phyloP scores from a whole-genome alignment of 169 alveolate genomes.

The Fabrea salina region DNA sequence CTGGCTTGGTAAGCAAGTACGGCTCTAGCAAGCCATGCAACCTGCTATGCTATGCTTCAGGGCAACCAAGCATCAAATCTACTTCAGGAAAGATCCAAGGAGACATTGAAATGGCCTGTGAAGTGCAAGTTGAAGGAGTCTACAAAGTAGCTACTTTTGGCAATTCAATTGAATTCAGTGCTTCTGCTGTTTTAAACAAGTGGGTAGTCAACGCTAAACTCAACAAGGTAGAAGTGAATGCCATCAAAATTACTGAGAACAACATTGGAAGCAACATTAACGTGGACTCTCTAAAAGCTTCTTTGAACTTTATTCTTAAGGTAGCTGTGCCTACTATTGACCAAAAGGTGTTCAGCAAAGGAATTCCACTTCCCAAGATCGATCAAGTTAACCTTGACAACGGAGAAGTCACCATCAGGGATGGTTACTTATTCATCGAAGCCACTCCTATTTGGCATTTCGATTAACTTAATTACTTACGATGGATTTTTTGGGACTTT shows the following conservation, averaged over 20 bases:
- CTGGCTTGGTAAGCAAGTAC: neutral
- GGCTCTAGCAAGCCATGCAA: neutral
- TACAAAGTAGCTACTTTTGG: neutral
- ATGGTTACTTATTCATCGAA: neutral
- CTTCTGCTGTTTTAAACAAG: neutral
- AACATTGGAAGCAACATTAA: neutral
- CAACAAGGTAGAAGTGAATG: neutral
- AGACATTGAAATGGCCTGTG: neutral
- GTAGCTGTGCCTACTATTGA: neutral
- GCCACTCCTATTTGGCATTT: neutral
- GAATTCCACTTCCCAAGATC: neutral
- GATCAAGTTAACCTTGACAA: neutral
- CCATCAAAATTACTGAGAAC: neutral
- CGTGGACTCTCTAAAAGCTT: neutral
- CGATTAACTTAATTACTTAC: too few species aligned
- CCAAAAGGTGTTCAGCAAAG: neutral
- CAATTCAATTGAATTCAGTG: neutral
- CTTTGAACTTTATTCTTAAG: neutral
- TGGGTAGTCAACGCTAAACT: neutral
- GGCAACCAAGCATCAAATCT: neutral
- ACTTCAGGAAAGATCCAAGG: neutral
- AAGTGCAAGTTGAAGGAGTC: neutral
- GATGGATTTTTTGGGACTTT: neutral
- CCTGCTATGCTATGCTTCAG: neutral
- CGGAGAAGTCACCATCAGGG: neutral